Evolutionary conservation across 345 rosid species (phyloP), one percentile per base, ranked within the genome.

Genomic region (Durio zibethinus): DNA sequence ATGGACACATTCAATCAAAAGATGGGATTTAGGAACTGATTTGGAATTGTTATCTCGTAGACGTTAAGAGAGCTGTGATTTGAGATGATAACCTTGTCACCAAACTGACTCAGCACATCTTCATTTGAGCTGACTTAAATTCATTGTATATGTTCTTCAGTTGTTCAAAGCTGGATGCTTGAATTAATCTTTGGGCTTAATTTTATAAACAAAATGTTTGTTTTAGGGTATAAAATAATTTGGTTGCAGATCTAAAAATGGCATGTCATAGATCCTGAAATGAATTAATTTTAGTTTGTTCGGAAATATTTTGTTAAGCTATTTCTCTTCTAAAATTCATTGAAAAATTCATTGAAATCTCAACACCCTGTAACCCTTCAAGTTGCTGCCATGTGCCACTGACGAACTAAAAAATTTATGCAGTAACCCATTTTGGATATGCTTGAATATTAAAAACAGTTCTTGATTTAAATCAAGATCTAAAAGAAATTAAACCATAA

Each of bases 21-120:
- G 40, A 76, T 33, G 50, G 10, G 42, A 66, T 45, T 33, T 10
- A 18, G 21, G 10, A 10, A 68, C 43, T 45, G 42, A 68, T 27
- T 25, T 56, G 40, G 35, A 6, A 48, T 27, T 20, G 23, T 15
- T 29, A 70, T 47, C 59, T 45, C 23, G 15, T 50, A 50, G 4
- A 71, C 53, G 43, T 71, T 50, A 52, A 4, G 18, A 2, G 40
- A 48, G 59, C 1, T 21, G 7, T 66, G 48, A 47, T 47, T 35
- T 38, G 8, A 43, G 70, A 36, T 36, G 16, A 64, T 10, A 20
- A 43, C 56, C 31, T n/a, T 35, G n/a, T 25, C 40, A 38, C 40
- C 76, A 75, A 60, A 42, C 70, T 47, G 70, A 75, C 47, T 47
- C 71, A 47, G 71, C 78, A 47, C 12, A 40, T 53, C 35, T 48